Evolutionary conservation across 192 early-diverging fungal genomes (phyloP).

Genomic region (Umbelopsis ramanniana): DNA sequence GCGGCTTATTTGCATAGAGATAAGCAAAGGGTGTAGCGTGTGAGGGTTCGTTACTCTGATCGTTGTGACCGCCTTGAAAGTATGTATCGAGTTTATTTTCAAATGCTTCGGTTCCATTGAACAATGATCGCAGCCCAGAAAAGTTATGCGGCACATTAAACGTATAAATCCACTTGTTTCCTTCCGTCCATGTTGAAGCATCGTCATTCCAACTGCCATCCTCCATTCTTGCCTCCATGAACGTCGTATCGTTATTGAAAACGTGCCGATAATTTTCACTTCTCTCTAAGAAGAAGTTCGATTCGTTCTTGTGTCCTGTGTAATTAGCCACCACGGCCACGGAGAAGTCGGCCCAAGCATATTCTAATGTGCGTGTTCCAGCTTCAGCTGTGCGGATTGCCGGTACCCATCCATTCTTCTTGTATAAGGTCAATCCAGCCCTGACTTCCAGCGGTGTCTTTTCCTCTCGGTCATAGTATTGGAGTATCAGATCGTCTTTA

Average conservation of each 20-base stretch:
- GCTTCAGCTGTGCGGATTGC: not conserved
- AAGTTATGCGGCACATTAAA: conserved; percentile 16
- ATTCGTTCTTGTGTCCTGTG: not conserved
- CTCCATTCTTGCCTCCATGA: not conserved
- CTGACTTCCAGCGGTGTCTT: not conserved
- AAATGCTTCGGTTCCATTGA: not conserved
- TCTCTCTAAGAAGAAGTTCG: not conserved
- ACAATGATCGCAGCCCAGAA: not conserved
- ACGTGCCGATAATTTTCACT: not conserved
- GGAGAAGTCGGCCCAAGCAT: conserved; percentile 4
- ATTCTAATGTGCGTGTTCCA: conserved; percentile 13
- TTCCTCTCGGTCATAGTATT: conserved; percentile 5
- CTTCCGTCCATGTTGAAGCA: not conserved
- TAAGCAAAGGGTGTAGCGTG: conserved; percentile 11
- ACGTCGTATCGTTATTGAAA: conserved; percentile 5
- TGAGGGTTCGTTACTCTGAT: conserved; percentile 9
- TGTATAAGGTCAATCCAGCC: conserved; percentile 9
- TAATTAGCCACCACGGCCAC: conserved; percentile 2
- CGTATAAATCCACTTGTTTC: conserved; percentile 4
- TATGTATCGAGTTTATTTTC: not conserved
- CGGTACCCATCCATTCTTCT: conserved; percentile 12
- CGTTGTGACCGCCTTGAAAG: conserved; percentile 10
- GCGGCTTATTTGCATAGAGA: not conserved
- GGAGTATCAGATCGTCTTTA: not conserved
- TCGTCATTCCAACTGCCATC: not conserved